These are phyloP conservation scores for Aquanectria penicillioides DNA, from an alignment of 2,329 filamentous ascomycete genomes.

Conservation along the genomic window DNA sequence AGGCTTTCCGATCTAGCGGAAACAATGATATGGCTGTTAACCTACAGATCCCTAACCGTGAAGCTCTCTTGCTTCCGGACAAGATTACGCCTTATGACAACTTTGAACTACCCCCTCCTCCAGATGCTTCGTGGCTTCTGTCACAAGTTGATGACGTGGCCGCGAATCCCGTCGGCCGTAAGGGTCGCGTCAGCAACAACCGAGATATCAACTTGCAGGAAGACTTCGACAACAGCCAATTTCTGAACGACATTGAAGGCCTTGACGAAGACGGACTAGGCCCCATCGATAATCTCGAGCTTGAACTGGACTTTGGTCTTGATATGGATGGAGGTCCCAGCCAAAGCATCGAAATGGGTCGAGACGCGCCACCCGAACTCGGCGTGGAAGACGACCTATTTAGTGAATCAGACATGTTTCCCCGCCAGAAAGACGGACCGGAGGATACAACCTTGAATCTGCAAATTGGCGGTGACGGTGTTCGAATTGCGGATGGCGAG, in stretches of 20 bases:
- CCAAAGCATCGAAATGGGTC: conserved; percentile 85
- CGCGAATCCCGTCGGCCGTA: conserved; percentile 63
- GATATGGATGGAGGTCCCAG: conserved; percentile 74
- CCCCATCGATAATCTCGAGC: conserved; percentile 73
- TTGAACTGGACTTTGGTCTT: conserved; percentile 80
- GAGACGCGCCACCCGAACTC: conserved; percentile 79
- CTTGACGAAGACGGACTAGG: conserved; percentile 68
- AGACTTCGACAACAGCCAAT: conserved; percentile 80
- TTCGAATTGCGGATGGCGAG: conserved; percentile 71
- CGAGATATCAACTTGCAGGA: conserved; percentile 76
- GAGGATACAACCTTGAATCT: conserved; percentile 67
- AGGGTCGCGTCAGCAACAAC: conserved; percentile 67
- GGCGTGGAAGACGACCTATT: conserved; percentile 76
- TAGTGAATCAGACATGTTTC: conserved; percentile 69
- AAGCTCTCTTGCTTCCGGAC: conserved; percentile 89
- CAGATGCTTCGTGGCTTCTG: conserved; percentile 86
- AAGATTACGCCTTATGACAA: conserved; percentile 92
- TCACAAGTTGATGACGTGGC: conserved; percentile 75
- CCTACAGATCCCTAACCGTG: conserved; percentile 82
- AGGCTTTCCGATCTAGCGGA: conserved; percentile 94
- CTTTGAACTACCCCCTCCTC: conserved; percentile 79
- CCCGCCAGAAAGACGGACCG: conserved; percentile 64
- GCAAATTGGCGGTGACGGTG: conserved; percentile 62
- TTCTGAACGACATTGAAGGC: conserved; percentile 74
- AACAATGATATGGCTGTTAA: conserved; percentile 95